phyloP scores from a whole-genome alignment of 1,139 yeast genomes.

The Lodderomyces pseudojiufengensis region DNA sequence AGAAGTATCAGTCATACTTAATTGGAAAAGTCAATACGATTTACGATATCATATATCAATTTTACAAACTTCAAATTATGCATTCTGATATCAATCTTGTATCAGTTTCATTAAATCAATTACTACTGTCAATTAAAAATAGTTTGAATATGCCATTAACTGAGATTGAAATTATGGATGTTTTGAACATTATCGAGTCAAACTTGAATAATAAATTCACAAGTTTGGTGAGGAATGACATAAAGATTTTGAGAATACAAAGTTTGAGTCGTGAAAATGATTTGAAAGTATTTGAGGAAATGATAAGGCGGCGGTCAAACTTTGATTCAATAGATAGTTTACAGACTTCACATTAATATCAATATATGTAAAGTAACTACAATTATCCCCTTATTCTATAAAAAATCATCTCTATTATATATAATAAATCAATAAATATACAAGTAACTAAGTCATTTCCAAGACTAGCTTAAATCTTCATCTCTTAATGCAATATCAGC shows the following conservation, averaged over 20 bases:
- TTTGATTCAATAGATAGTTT: too few relatives aligned
- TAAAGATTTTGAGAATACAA: slow-evolving; percentile 27
- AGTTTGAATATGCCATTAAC: slow-evolving; percentile 33
- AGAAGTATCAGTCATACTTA: slow-evolving; percentile 34
- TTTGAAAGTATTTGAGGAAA: slow-evolving; percentile 9
- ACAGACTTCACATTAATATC: too few relatives aligned
- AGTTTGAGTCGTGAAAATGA: slow-evolving; percentile 29
- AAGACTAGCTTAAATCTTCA: slow-evolving; percentile 16
- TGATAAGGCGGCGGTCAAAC: too few relatives aligned
- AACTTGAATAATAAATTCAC: slow-evolving; percentile 17
- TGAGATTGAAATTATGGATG: slow-evolving; percentile 30
- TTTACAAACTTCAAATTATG: slow-evolving; percentile 13
- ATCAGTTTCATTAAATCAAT: slow-evolving; percentile 23
- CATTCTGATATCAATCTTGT: slow-evolving; percentile 4
- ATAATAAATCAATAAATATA: too few relatives aligned
- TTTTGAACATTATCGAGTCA: slow-evolving; percentile 17
- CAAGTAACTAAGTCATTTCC: too few relatives aligned
- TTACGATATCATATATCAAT: slow-evolving; percentile 36
- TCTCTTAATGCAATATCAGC: slow-evolving; percentile 78
- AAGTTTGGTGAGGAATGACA: slow-evolving; percentile 19
- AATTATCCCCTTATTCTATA: not conserved
- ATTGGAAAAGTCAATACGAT: slow-evolving; percentile 38
- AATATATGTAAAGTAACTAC: too few relatives aligned
- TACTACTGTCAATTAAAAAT: slow-evolving; percentile 30
- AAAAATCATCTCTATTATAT: slow-evolving; percentile 6